A percentile compares a stretch with the other conserved stretches of the same genome.
Evolutionary conservation across 345 rosid genomes (phyloP).

Genomic region (Eucalyptus decipiens): DNA sequence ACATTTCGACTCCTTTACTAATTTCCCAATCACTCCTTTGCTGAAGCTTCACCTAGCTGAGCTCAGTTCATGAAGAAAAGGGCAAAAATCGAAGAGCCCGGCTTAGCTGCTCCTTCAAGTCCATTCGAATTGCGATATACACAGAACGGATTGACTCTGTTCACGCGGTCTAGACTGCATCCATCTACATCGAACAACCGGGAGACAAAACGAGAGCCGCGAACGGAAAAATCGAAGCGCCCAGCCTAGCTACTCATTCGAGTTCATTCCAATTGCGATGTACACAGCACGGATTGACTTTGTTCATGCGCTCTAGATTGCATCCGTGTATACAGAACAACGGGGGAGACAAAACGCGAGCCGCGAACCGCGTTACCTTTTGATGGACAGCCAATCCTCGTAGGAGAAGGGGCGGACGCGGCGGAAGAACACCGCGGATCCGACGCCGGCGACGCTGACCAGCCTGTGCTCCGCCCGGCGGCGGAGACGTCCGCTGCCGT

Average conservation of each 20-base stretch:
- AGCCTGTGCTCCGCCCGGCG: background rate
- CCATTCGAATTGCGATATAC: background rate
- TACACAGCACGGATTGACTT: background rate
- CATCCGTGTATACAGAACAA: background rate
- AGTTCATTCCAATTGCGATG: background rate
- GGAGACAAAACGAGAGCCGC: background rate
- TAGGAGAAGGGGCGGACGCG: constrained; percentile 62
- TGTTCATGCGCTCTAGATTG: background rate
- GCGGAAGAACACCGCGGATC: constrained; percentile 65
- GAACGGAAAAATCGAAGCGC: background rate
- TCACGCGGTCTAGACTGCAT: background rate
- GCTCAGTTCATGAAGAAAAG: background rate
- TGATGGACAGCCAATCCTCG: constrained; percentile 66
- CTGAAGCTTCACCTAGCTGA: background rate
- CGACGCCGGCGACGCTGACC: constrained; percentile 75
- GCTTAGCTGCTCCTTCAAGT: background rate
- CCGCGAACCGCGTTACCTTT: constrained; percentile 22
- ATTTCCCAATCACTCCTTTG: background rate
- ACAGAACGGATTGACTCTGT: background rate
- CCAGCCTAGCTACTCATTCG: background rate
- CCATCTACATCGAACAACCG: background rate
- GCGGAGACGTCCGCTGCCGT: constrained; percentile 19
- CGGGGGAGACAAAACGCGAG: background rate
- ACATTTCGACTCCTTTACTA: background rate
- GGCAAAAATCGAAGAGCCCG: background rate